Conservation (phyloP, 2,329 filamentous ascomycete genomes). For the Proliferodiscus dingleyae region DNA sequence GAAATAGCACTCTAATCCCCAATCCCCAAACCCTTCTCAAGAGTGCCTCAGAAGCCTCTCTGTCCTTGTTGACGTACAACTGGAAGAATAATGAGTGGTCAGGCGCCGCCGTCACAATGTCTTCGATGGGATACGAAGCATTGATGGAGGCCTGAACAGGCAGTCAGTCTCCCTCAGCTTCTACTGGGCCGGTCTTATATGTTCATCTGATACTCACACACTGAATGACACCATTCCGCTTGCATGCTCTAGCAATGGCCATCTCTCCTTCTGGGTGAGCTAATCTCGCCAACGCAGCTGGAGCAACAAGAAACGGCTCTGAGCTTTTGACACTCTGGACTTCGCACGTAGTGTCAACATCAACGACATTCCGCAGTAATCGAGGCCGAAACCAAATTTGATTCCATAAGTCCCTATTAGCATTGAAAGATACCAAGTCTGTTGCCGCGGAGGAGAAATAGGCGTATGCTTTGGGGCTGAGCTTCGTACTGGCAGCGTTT, state of each 20-base stretch:
- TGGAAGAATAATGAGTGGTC: slow-evolving; percentile 44
- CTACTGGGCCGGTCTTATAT: too few species aligned
- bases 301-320: slow-evolving; percentile 56
- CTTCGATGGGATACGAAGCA: slow-evolving; percentile 49
- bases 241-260: slow-evolving; percentile 48
- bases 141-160: slow-evolving; percentile 39
- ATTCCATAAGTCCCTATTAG: slow-evolving; percentile 48
- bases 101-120: slow-evolving; percentile 36
- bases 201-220: slow-evolving; percentile 50
- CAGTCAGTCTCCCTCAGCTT: too few species aligned
- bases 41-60: slow-evolving; percentile 42
- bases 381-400: slow-evolving; percentile 54
- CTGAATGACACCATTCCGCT: slow-evolving; percentile 46
- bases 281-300: slow-evolving; percentile 56
- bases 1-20: slow-evolving; percentile 46
- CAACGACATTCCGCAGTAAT: slow-evolving; percentile 48
- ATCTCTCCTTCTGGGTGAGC: slow-evolving; percentile 60
- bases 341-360: slow-evolving; percentile 43
- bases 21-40: slow-evolving; percentile 39
- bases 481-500: slow-evolving; percentile 45
- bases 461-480: slow-evolving; percentile 57
- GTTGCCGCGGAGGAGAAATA: slow-evolving; percentile 61
- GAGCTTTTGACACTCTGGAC: slow-evolving; percentile 48
- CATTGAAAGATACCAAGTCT: slow-evolving; percentile 57
- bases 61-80: slow-evolving; percentile 53